A percentile compares a stretch with the other conserved stretches of the same genome.
Conservation (phyloP, 2,329 filamentous ascomycete genomes). For the Trichoderma lentiforme region DNA sequence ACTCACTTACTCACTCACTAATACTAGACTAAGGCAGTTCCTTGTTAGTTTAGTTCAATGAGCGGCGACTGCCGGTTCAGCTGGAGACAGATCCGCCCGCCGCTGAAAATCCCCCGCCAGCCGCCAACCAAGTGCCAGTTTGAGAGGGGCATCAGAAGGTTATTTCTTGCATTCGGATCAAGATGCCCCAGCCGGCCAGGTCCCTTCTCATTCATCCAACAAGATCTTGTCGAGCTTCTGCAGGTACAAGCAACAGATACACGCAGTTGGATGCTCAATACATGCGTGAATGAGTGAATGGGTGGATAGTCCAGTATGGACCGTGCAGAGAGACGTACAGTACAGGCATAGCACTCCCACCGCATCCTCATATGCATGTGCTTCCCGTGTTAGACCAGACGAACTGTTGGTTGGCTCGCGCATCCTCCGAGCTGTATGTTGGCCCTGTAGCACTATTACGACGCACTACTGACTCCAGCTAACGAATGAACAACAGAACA, state of each 20-base stretch:
- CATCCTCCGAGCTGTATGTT: background rate
- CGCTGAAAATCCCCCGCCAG: background rate
- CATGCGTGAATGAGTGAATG: background rate
- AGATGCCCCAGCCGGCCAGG: background rate
- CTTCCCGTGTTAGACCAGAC: background rate
- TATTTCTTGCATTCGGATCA: background rate
- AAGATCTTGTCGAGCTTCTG: background rate
- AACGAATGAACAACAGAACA: no score
- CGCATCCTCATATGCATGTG: background rate
- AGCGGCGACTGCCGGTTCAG: background rate
- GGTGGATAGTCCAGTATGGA: background rate
- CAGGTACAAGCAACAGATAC: background rate
- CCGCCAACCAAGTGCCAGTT: background rate
- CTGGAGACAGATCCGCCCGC: background rate
- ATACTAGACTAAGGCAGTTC: background rate
- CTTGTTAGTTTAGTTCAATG: background rate
- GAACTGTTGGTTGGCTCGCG: background rate
- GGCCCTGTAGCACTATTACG: background rate
- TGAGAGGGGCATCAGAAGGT: background rate
- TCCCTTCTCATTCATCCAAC: background rate
- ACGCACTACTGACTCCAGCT: background rate
- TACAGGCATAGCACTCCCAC: background rate
- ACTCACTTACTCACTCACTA: background rate
- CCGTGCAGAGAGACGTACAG: background rate
- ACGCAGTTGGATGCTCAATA: background rate